A percentile compares a stretch with the other conserved stretches of the same genome.
Conservation (phyloP, 768 basidiomycete genomes). For the Steccherinum ochraceum region DNA sequence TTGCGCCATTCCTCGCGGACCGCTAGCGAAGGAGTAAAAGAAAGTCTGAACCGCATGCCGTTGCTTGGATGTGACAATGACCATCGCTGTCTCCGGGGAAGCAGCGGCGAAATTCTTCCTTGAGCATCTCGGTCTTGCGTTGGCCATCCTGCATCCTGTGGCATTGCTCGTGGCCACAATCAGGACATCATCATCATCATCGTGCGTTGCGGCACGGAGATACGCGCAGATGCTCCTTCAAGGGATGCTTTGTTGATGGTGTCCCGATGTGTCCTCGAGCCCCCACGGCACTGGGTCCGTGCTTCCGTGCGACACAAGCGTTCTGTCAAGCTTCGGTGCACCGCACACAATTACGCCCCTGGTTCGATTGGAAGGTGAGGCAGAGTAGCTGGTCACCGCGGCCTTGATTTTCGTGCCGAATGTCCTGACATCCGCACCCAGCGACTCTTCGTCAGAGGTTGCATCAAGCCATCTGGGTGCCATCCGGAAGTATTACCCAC, state of each 20-base stretch:
- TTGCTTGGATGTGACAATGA: too few species aligned
- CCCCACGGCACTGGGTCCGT: background rate
- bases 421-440: background rate
- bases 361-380: background rate
- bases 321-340: background rate
- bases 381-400: background rate
- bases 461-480: too few species aligned
- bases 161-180: background rate
- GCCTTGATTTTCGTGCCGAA: background rate
- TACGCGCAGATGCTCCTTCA: background rate
- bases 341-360: background rate
- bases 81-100: too few species aligned
- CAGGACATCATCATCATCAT: too few species aligned
- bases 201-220: background rate
- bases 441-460: background rate
- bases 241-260: background rate
- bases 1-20: too few species aligned
- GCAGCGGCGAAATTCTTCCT: too few species aligned
- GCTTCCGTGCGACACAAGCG: background rate
- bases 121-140: too few species aligned
- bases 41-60: too few species aligned
- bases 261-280: background rate
- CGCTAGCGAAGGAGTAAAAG: too few species aligned
- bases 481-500: background rate
- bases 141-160: too few species aligned